Base-by-base conservation (phyloP, 1,284 basidiomycete genomes). In the Fomes fomentarius region DNA sequence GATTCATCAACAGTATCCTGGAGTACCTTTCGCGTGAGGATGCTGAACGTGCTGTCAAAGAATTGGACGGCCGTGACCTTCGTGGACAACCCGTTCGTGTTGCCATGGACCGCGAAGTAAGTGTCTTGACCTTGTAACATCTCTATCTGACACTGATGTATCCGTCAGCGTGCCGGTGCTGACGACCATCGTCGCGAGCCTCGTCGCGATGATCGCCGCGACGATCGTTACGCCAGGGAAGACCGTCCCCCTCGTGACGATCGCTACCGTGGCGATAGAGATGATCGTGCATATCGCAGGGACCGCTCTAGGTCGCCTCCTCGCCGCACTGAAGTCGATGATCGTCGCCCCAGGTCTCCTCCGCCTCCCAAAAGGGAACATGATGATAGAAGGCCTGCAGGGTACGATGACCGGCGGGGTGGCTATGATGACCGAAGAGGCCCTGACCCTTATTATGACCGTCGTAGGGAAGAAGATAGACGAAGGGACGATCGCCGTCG, bases 11-110 rank as follows among this genome's bases (percentile, higher is more conserved):
- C 59, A 98, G 95, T 55, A 81, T 96, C 64, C 84, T 98, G 44
- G 96, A 98, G 72, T 98, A 93, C 73, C 77, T 90, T 15, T 87
- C 84, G 43, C 82, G 91, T 56, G 91, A 91, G 9, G 95, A 98
- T 67, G 93, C 94, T 43, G 94, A 97, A 45, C 87, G 89, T 59
- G 95, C 95, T n/a, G 85, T 95, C 62, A 89, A 86, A 66, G 86
- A 89, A 26, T 78, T 98, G 30, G 89, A 93, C 62, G 87, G 88
- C 58, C 88, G 82, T 62, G 92, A 94, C 58, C 82, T 94, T 31
- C 88, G 91, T 63, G 93, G 93, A 57, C 78, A 85, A 47, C 77
- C 82, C 39, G 93, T 95, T 47, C 85, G 85, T 47, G 87, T 95
- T 24, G 75, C 82, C 30, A 67, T 86, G 37, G 88, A 89, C 57